Percentiles rank a stretch among this genome's conserved stretches.
These are phyloP conservation scores for Pilobolus umbonatus DNA, from an alignment of 192 early-diverging fungal species.

Conservation along the genomic window DNA sequence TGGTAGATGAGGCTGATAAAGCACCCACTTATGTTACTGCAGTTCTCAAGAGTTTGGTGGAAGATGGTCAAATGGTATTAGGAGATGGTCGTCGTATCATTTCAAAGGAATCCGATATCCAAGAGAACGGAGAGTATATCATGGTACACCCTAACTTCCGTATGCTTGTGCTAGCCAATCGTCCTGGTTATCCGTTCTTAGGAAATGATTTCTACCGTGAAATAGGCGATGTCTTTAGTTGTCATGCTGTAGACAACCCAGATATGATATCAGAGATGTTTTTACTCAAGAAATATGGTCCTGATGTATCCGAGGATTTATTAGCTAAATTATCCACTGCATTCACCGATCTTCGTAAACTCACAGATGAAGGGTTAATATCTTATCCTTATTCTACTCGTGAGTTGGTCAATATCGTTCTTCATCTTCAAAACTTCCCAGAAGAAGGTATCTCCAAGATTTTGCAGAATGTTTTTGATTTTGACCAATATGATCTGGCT, in stretches of 20 bases:
- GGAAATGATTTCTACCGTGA: slow-evolving; percentile 82
- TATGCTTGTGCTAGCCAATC: slow-evolving; percentile 81
- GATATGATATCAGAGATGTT: slow-evolving; percentile 68
- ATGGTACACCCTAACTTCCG: slow-evolving; percentile 64
- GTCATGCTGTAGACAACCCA: slow-evolving; percentile 76
- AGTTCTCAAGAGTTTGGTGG: slow-evolving; percentile 65
- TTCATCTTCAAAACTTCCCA: slow-evolving; percentile 68
- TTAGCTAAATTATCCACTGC: slow-evolving; percentile 60
- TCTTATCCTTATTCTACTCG: slow-evolving; percentile 80
- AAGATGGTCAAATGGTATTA: slow-evolving; percentile 76
- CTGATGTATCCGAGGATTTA: slow-evolving; percentile 62
- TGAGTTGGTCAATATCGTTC: slow-evolving; percentile 74
- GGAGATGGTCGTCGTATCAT: slow-evolving; percentile 72
- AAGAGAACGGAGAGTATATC: slow-evolving; percentile 41
- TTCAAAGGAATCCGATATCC: slow-evolving; percentile 39
- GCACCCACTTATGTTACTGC: slow-evolving; percentile 77
- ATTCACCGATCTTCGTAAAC: slow-evolving; percentile 64
- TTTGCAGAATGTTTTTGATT: slow-evolving; percentile 79
- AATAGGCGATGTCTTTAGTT: slow-evolving; percentile 75
- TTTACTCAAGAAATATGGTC: slow-evolving; percentile 66
- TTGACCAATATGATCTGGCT: slow-evolving; percentile 68
- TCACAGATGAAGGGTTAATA: slow-evolving; percentile 71
- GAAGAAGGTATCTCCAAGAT: slow-evolving; percentile 65
- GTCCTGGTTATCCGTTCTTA: slow-evolving; percentile 73
- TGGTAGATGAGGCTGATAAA: slow-evolving; percentile 83